phyloP scores from a whole-genome alignment of 169 alveolate species.

The Blepharisma undulans region DNA sequence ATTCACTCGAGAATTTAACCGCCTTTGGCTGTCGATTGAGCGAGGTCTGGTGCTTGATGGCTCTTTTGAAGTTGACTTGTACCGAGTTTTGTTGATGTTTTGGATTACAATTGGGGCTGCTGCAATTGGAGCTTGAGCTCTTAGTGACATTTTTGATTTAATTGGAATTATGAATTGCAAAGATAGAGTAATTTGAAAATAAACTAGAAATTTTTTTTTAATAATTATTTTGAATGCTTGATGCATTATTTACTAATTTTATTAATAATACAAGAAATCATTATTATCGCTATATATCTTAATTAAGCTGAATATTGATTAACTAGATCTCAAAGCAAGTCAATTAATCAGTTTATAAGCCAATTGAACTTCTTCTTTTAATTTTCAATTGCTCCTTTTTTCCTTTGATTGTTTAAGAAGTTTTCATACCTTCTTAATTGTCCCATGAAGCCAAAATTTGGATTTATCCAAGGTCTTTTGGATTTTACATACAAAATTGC shows the following conservation, averaged over 20 bases:
- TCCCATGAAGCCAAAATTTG: slow-evolving; percentile 83
- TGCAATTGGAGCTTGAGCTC: slow-evolving; percentile 16
- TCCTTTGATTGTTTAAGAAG: slow-evolving; percentile 13
- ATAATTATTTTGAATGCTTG: too few relatives aligned
- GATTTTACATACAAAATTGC: slow-evolving; percentile 68
- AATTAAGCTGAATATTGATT: neutral
- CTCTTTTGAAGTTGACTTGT: neutral
- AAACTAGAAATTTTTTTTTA: too few relatives aligned
- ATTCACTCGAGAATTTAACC: neutral
- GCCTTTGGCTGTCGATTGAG: neutral
- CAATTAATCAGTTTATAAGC: neutral
- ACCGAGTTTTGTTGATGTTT: neutral
- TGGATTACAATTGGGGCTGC: slow-evolving; percentile 19
- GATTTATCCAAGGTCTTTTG: slow-evolving; percentile 77
- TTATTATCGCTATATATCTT: neutral
- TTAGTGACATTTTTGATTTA: slow-evolving; percentile 18
- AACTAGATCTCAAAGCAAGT: neutral
- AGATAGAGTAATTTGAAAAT: neutral
- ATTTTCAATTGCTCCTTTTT: neutral
- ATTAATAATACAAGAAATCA: neutral
- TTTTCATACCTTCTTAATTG: slow-evolving; percentile 45
- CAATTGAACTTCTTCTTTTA: neutral
- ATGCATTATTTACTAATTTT: neutral
- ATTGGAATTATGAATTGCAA: neutral
- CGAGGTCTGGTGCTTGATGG: neutral